Conservation (phyloP, 106 monocot genomes). For the Dendrobium chrysotoxum region DNA sequence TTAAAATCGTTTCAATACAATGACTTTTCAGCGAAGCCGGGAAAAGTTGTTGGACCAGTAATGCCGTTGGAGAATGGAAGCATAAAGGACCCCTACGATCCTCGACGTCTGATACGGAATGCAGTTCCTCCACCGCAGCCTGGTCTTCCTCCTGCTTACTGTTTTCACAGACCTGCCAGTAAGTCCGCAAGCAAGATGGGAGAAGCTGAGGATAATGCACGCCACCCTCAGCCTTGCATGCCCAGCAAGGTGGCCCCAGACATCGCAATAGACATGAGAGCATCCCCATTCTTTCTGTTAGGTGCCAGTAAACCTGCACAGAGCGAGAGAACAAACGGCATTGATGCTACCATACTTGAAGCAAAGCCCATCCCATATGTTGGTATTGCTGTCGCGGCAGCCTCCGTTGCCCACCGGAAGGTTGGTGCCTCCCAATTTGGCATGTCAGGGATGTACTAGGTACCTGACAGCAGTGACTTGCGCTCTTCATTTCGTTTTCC, state of each 20-base stretch:
- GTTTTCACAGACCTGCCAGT: conserved; percentile 14
- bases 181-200: conserved; percentile 23
- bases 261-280: conserved; percentile 43
- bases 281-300: conserved; percentile 33
- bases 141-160: conserved; percentile 31
- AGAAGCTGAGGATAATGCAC: conserved; percentile 7
- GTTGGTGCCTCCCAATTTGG: conserved; percentile 44
- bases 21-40: conserved; percentile 33
- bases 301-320: conserved; percentile 19
- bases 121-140: conserved; percentile 24
- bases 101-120: conserved; percentile 56
- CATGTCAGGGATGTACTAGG: conserved; percentile 50
- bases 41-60: conserved; percentile 67
- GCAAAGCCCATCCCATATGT: conserved; percentile 18
- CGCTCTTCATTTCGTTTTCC: too few relatives aligned
- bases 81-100: conserved; percentile 46
- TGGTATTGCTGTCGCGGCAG: conserved; percentile 32
- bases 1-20: too few relatives aligned
- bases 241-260: conserved; percentile 23
- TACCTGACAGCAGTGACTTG: too few relatives aligned
- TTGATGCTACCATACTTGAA: conserved; percentile 13
- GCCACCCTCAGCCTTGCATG: conserved; percentile 19
- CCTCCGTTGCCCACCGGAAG: conserved; percentile 30
- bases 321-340: conserved; percentile 14
- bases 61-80: conserved; percentile 50